Evolutionary conservation across 176 grass and related monocot species (phyloP).

Genomic region (Elymus sibiricus): DNA sequence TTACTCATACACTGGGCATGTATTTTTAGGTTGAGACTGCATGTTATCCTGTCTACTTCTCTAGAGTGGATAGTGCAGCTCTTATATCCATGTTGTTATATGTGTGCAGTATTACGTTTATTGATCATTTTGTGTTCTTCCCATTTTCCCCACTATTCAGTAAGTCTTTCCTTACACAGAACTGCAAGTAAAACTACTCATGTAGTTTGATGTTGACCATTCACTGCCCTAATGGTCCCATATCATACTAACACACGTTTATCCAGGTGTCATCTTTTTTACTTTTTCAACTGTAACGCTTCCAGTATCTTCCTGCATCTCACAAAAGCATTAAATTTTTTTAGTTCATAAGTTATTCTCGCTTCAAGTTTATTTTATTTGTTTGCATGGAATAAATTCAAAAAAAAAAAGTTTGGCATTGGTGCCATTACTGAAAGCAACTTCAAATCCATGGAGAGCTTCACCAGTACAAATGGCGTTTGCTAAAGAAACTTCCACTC

Average conservation of each 20-base stretch:
- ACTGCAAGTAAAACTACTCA: not conserved
- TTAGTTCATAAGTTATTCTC: slow-evolving; percentile 19
- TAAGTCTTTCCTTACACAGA: not conserved
- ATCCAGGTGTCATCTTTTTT: not conserved
- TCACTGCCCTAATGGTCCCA: not conserved
- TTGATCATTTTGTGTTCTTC: not conserved
- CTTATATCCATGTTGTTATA: slow-evolving; percentile 4
- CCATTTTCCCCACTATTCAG: not conserved
- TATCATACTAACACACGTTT: not conserved
- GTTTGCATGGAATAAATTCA: not conserved
- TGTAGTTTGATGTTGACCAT: not conserved
- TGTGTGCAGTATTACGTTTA: slow-evolving; percentile 4
- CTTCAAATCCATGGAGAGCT: not conserved
- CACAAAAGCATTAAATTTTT: slow-evolving; percentile 18
- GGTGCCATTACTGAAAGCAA: not conserved
- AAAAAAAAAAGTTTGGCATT: not conserved
- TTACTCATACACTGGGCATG: not conserved
- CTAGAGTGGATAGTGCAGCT: not conserved
- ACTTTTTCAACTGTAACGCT: not conserved
- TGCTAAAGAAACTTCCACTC: not conserved
- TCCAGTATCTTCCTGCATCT: not conserved
- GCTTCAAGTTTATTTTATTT: not conserved
- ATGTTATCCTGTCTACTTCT: not conserved
- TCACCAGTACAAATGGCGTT: not conserved
- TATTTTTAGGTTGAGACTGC: slow-evolving; percentile 19